Percentiles rank a stretch among this genome's conserved stretches.
Conservation (phyloP, 495 filamentous ascomycete genomes). For the Penicillium lividum region DNA sequence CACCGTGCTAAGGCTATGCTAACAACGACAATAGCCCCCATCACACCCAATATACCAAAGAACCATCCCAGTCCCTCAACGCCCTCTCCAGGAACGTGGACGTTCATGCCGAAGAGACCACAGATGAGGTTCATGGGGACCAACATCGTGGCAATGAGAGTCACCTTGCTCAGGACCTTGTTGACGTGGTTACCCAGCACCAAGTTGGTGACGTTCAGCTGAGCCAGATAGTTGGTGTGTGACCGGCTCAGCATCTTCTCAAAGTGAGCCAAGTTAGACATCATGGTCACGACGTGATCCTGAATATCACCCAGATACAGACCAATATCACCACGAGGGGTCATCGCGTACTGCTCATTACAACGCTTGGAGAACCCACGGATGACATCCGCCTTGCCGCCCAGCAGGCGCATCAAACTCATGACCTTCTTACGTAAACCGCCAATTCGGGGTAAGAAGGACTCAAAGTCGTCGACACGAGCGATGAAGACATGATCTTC, state of each 20-base stretch:
- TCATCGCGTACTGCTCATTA: slow-evolving; percentile 93
- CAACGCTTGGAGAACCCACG: slow-evolving; percentile 96
- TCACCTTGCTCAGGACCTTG: slow-evolving; percentile 87
- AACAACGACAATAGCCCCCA: slow-evolving; percentile 59
- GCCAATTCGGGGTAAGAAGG: slow-evolving; percentile 85
- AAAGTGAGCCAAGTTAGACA: slow-evolving; percentile 90
- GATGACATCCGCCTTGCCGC: slow-evolving; percentile 96
- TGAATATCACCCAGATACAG: slow-evolving; percentile 96
- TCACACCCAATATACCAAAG: slow-evolving; percentile 73
- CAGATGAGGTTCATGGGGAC: slow-evolving; percentile 96
- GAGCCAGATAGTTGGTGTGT: slow-evolving; percentile 96
- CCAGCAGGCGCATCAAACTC: slow-evolving; percentile 85
- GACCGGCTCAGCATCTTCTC: slow-evolving; percentile 95
- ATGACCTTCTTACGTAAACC: slow-evolving; percentile 91
- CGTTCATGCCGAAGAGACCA: slow-evolving; percentile 98
- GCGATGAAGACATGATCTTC: slow-evolving; percentile 94
- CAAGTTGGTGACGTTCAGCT: slow-evolving; percentile 88
- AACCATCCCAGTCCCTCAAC: slow-evolving; percentile 65
- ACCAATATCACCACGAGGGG: slow-evolving; percentile 92
- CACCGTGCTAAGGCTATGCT: slow-evolving; percentile 51
- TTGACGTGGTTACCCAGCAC: slow-evolving; percentile 79
- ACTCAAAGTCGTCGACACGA: slow-evolving; percentile 81
- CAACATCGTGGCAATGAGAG: slow-evolving; percentile 89
- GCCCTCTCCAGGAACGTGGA: slow-evolving; percentile 70
- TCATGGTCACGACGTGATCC: slow-evolving; percentile 99